A percentile compares a stretch with the other conserved stretches of the same genome.
phyloP scores from a whole-genome alignment of 2,329 filamentous ascomycete species.

The Rhinocladiella similis region DNA sequence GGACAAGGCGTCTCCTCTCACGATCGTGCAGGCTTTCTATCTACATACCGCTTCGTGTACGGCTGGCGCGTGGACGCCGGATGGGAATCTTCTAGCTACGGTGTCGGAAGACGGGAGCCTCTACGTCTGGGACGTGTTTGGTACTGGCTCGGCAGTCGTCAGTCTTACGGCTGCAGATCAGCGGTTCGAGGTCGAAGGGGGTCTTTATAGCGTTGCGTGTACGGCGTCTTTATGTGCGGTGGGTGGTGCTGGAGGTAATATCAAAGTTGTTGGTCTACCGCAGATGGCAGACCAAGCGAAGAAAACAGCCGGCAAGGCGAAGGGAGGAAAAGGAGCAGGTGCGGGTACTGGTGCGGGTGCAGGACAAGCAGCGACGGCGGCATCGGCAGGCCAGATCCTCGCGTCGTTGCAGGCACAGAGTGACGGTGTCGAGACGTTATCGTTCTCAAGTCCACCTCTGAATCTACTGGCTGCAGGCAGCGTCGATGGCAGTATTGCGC shows the following conservation, averaged over 20 bases:
- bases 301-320: slow-evolving; percentile 40
- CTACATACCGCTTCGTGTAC: slow-evolving; percentile 84
- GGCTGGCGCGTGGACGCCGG: slow-evolving; percentile 85
- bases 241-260: slow-evolving; percentile 82
- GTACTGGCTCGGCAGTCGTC: slow-evolving; percentile 66
- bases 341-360: slow-evolving; percentile 32
- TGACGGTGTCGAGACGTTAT: slow-evolving; percentile 75
- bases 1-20: slow-evolving; percentile 63
- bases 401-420: slow-evolving; percentile 78
- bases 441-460: slow-evolving; percentile 62
- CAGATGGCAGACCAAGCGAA: slow-evolving; percentile 52
- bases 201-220: slow-evolving; percentile 83
- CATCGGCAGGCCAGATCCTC: slow-evolving; percentile 68
- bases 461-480: slow-evolving; percentile 63
- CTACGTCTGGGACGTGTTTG: slow-evolving; percentile 89
- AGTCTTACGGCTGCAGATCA: slow-evolving; percentile 78
- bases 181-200: slow-evolving; percentile 87
- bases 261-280: slow-evolving; percentile 83
- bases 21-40: slow-evolving; percentile 89
- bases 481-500: slow-evolving; percentile 69
- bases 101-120: slow-evolving; percentile 86
- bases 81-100: slow-evolving; percentile 82
- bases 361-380: slow-evolving; percentile 38
- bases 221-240: slow-evolving; percentile 79
- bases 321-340: slow-evolving; percentile 42